Conservation (phyloP, 257 asterid genomes). For the Gynochthodes officinalis region DNA sequence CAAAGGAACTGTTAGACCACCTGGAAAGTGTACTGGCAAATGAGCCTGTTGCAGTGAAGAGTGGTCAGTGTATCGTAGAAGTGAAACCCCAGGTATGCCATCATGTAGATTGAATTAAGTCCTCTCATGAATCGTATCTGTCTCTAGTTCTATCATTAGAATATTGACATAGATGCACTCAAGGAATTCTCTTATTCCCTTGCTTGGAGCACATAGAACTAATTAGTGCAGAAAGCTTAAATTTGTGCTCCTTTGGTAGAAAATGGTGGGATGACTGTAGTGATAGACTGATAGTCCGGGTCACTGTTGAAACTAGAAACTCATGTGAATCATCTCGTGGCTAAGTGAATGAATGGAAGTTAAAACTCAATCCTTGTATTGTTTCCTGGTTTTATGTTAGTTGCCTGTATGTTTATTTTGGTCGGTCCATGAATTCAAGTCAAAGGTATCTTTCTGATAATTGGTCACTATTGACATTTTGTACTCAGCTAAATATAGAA, state of each 20-base stretch:
- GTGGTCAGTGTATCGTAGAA: constrained; percentile 53
- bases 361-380: neutral
- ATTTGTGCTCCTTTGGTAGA: neutral
- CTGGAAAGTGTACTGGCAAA: constrained; percentile 51
- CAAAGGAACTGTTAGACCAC: constrained; percentile 51
- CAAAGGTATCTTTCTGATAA: neutral
- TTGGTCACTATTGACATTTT: neutral
- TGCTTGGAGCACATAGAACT: neutral
- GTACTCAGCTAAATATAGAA: neutral
- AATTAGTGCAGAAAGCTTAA: neutral
- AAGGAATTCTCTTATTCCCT: neutral
- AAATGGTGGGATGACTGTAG: neutral
- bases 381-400: neutral
- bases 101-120: neutral
- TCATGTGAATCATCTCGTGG: neutral
- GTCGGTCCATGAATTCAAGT: no score
- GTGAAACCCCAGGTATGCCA: constrained; percentile 50
- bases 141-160: neutral
- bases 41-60: constrained; percentile 50
- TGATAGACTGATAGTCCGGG: neutral
- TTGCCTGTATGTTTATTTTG: neutral
- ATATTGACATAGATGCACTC: neutral
- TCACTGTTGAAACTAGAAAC: neutral
- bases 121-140: neutral
- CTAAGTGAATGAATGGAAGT: neutral